Evolutionary conservation across 768 basidiomycete species (phyloP), one percentile per base, ranked within the genome.

Genomic region (Phanerochaete carnosa): DNA sequence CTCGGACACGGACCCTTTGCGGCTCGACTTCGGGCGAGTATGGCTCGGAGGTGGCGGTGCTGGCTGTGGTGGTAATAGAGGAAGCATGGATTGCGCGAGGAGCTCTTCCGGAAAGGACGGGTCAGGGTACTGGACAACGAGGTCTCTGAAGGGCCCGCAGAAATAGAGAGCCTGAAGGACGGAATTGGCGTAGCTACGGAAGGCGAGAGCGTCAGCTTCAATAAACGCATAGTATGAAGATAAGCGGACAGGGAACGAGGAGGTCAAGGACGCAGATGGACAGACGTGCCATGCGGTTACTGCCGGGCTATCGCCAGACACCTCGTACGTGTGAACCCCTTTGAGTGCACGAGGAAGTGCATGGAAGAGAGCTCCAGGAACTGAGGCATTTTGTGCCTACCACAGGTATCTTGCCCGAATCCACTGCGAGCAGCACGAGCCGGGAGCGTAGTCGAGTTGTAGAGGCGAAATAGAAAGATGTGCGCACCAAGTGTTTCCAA

Each of bases 121-220:
- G 74, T 86, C 90, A 56, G 77, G 68, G 61, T 81, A 79, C 66
- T 89, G 91, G n/a, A 90, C 76, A 66, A 98, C 80, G 59, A 97
- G 90, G 53, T 95, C 90, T 54, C 95, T 84, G 72, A 99, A 98
- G 1, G 96, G 95, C 25, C 84, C 77, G 72, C 95, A 98, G 73
- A 95, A 96, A 77, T 98, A 99, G 58, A 98, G 84, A 0, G 97
- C 89, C 73, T 99, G 96, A 16, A 99, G 82, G 25, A 99, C 94
- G n/a, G 96, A 97, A 75, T 98, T 99, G 77, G 91, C 95, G 75
- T 99, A 99, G 77, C 95, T 95, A 72, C 19, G 46, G 54, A 32
- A 43, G 56, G 30, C 64, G 32, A 30, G 50, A 57, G 53, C 29
- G 67, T 72, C 55, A 70, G 68, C 61, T 46, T 37, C 11, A 46